Conservation (phyloP, 2,329 filamentous ascomycete genomes). For the Penicillium sp. region DNA sequence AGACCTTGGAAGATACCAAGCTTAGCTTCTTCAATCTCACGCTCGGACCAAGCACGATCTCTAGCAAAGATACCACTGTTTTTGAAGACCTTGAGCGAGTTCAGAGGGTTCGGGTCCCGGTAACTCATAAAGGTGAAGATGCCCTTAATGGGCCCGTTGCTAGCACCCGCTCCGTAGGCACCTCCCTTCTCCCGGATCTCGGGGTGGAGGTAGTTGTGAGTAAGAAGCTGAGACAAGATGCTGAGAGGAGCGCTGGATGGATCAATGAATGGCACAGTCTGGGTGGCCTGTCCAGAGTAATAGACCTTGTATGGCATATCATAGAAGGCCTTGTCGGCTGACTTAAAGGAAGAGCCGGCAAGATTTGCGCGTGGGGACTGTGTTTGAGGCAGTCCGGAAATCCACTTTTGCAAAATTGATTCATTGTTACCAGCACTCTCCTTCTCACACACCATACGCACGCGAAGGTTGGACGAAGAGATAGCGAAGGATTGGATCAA, state of each 20-base stretch:
- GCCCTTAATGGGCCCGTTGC: slow-evolving; percentile 73
- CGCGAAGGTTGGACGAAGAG: slow-evolving; percentile 65
- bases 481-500: slow-evolving; percentile 77
- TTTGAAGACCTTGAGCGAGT: slow-evolving; percentile 80
- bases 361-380: slow-evolving; percentile 36
- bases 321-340: slow-evolving; percentile 73
- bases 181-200: slow-evolving; percentile 98
- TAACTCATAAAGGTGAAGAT: slow-evolving; percentile 96
- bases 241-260: slow-evolving; percentile 75
- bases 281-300: slow-evolving; percentile 79
- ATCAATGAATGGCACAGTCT: slow-evolving; percentile 79
- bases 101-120: slow-evolving; percentile 89
- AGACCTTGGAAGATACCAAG: slow-evolving; percentile 88
- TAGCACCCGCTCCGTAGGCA: slow-evolving; percentile 90
- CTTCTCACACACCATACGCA: slow-evolving; percentile 79
- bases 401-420: slow-evolving; percentile 67
- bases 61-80: slow-evolving; percentile 79
- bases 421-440: slow-evolving; percentile 72
- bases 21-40: slow-evolving; percentile 93
- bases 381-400: slow-evolving; percentile 57
- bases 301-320: slow-evolving; percentile 96
- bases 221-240: slow-evolving; percentile 85
- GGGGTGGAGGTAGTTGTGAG: slow-evolving; percentile 93
- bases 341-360: slow-evolving; percentile 30
- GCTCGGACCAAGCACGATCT: slow-evolving; percentile 75